Conservation (phyloP, 2,329 filamentous ascomycete genomes). For the Dryadomyces quercus-mongolicae region DNA sequence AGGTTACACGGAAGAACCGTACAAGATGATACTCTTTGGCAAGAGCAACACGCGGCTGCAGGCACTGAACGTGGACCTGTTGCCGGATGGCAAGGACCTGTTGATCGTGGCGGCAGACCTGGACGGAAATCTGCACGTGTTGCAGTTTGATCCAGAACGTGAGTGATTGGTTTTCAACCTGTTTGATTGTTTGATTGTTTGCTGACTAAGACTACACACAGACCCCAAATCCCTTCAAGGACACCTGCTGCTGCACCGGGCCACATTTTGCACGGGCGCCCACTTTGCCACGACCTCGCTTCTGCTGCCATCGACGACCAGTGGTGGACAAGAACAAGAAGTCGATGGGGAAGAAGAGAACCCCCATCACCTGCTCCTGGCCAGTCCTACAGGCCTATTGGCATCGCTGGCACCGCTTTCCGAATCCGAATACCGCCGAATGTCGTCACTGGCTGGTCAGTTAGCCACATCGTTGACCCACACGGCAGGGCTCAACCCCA, state of each 20-base stretch:
- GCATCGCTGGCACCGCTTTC: slow-evolving; percentile 65
- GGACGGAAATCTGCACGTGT: slow-evolving; percentile 73
- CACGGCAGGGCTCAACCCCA: slow-evolving; percentile 70
- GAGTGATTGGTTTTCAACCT: slow-evolving; percentile 23
- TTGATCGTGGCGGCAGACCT: slow-evolving; percentile 75
- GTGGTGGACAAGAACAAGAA: background rate
- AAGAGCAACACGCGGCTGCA: slow-evolving; percentile 73
- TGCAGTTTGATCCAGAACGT: slow-evolving; percentile 95
- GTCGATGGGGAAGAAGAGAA: slow-evolving; percentile 18
- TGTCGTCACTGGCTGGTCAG: slow-evolving; percentile 71
- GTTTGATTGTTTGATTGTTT: background rate
- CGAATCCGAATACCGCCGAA: slow-evolving; percentile 71
- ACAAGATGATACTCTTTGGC: slow-evolving; percentile 85
- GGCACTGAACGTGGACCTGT: slow-evolving; percentile 70
- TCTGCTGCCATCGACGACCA: slow-evolving; percentile 54
- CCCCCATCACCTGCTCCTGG: slow-evolving; percentile 15
- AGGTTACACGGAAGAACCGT: slow-evolving; percentile 93
- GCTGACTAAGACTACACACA: slow-evolving; percentile 21
- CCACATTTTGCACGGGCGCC: slow-evolving; percentile 73
- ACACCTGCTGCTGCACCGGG: slow-evolving; percentile 72
- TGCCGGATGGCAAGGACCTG: slow-evolving; percentile 74
- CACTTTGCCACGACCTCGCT: slow-evolving; percentile 65
- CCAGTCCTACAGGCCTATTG: slow-evolving; percentile 52
- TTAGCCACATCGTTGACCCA: slow-evolving; percentile 66
- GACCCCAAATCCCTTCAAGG: slow-evolving; percentile 90